A percentile compares a stretch with the other conserved stretches of the same genome.
Conservation (phyloP, 2,329 filamentous ascomycete genomes). For the Didymellaceae sp. region DNA sequence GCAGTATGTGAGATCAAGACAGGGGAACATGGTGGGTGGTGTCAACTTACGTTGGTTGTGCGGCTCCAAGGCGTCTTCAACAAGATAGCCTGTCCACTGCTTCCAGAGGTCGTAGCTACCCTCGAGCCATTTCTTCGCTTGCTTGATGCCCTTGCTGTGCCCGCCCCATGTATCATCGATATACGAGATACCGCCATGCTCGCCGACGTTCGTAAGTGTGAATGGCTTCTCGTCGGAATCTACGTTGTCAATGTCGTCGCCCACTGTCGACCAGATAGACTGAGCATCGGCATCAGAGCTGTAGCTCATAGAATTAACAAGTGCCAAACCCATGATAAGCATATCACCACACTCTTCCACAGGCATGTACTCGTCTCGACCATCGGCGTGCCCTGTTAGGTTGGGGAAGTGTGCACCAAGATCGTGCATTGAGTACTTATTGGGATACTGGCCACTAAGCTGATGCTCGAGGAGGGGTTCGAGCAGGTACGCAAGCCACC, state of each 20-base stretch:
- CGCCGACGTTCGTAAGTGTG: constrained; percentile 57
- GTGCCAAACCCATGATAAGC: constrained; percentile 79
- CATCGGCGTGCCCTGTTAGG: constrained; percentile 74
- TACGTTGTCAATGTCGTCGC: constrained; percentile 32
- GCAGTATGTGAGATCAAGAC: background rate
- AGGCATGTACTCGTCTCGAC: constrained; percentile 76
- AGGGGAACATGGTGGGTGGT: too few relatives aligned
- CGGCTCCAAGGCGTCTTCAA: constrained; percentile 76
- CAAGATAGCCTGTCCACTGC: constrained; percentile 79
- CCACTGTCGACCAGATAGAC: constrained; percentile 64
- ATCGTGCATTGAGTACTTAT: constrained; percentile 81
- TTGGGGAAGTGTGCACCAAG: constrained; percentile 76
- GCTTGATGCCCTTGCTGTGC: constrained; percentile 59
- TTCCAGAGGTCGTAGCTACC: constrained; percentile 75
- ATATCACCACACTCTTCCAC: constrained; percentile 83
- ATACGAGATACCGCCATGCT: constrained; percentile 58
- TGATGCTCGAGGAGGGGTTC: constrained; percentile 84
- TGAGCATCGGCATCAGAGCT: constrained; percentile 61
- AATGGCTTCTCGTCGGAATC: constrained; percentile 50
- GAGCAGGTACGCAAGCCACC: constrained; percentile 79
- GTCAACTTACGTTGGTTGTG: constrained; percentile 69
- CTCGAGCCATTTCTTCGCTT: constrained; percentile 69
- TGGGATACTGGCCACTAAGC: constrained; percentile 82
- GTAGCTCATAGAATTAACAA: constrained; percentile 76
- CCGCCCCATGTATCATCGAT: constrained; percentile 69